These are phyloP conservation scores for Apiospora malaysiana DNA, from an alignment of 2,329 filamentous ascomycete species.

Conservation along the genomic window DNA sequence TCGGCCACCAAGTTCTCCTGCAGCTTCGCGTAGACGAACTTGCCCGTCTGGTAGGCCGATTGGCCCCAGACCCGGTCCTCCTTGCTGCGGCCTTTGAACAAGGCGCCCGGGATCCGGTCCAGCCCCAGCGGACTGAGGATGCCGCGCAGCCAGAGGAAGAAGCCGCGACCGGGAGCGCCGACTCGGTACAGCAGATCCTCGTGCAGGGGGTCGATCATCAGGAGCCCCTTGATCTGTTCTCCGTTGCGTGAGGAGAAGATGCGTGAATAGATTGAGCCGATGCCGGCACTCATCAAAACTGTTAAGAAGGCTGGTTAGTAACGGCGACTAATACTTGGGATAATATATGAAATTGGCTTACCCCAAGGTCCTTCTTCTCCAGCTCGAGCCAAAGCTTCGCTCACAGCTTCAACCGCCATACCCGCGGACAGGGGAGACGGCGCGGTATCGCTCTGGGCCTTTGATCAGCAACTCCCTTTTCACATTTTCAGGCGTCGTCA, in stretches of 20 bases:
- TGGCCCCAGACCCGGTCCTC: conserved; percentile 86
- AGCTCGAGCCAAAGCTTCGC: conserved; percentile 80
- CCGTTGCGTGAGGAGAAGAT: conserved; percentile 89
- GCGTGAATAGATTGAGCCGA: conserved; percentile 87
- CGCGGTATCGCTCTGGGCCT: conserved; percentile 73
- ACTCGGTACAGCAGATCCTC: conserved; percentile 80
- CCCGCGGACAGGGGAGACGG: conserved; percentile 92
- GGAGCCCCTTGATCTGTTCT: conserved; percentile 74
- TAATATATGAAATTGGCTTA: conserved; percentile 26
- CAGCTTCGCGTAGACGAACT: conserved; percentile 86
- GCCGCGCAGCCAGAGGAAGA: conserved; percentile 85
- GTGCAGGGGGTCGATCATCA: conserved; percentile 88
- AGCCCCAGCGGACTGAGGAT: conserved; percentile 87
- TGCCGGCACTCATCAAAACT: conserved; percentile 82
- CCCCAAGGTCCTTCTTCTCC: conserved; percentile 86
- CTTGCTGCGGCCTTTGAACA: conserved; percentile 80
- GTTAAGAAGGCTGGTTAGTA: not conserved
- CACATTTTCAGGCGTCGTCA: too few relatives aligned
- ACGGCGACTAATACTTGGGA: not conserved
- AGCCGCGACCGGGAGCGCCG: conserved; percentile 72
- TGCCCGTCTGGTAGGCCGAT: conserved; percentile 78
- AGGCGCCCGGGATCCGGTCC: conserved; percentile 77
- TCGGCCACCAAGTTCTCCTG: conserved; percentile 91
- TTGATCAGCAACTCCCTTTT: not conserved
- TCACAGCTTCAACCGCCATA: conserved; percentile 88